Evolutionary conservation across 2,329 filamentous ascomycete genomes (phyloP).

Genomic region (Alternaria gaisen): DNA sequence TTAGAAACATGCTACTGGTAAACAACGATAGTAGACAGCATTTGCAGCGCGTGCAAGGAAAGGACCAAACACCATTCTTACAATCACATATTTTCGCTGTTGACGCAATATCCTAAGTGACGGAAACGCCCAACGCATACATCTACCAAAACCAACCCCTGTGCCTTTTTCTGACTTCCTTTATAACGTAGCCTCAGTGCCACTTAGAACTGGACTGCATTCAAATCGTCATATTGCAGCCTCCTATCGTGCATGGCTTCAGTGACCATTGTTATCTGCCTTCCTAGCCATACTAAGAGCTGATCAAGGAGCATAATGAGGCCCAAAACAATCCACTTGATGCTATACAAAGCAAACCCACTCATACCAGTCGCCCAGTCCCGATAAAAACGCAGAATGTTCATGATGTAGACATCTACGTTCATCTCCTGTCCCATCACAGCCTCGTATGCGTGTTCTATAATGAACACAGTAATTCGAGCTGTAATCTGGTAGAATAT

Average conservation of each 20-base stretch:
- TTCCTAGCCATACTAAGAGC: neutral
- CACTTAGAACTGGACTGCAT: neutral
- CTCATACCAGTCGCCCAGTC: neutral
- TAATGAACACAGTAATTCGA: neutral
- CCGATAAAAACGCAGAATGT: neutral
- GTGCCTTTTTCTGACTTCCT: neutral
- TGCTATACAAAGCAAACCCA: neutral
- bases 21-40: neutral
- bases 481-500: neutral
- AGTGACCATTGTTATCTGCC: neutral
- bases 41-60: neutral
- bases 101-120: neutral
- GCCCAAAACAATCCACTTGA: neutral
- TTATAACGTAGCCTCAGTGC: neutral
- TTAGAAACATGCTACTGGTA: neutral
- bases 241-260: neutral
- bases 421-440: neutral
- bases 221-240: neutral
- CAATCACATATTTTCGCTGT: neutral
- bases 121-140: neutral
- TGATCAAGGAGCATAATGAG: neutral
- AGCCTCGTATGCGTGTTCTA: neutral
- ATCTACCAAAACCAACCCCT: fast-evolving
- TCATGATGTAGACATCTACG: neutral
- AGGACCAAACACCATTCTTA: neutral